Base-by-base conservation (phyloP, 331 rosid genomes). In the Malus hybrid region DNA sequence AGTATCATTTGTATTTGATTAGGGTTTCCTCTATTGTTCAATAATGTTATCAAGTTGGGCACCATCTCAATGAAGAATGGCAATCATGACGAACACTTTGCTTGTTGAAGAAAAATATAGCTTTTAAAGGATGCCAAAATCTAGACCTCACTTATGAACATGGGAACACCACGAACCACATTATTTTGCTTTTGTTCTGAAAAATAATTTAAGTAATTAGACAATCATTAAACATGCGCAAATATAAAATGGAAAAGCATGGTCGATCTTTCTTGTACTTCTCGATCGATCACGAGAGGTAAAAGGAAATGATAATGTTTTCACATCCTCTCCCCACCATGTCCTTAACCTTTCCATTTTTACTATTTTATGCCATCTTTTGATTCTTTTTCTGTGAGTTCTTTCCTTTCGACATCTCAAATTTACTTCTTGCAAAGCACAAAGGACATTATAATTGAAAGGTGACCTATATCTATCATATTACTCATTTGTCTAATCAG, bases 291-390 rank as follows among this genome's bases (percentile, higher is more conserved):
- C 46, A 39, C 56, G 56, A 50, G 16, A 36, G 26, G 15, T 30
- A 26, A 28, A 72, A 58, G 18, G 6, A 71, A 33, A 71, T 42
- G 65, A 71, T 71, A 20, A 71, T 71, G 76, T 72, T 72, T 12
- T 48, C 19, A 20, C 26, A 29, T 63, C 24, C 22, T 9, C 5
- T 32, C 14, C 44, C 57, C 26, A 32, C 66, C 14, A 20, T 57
- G 56, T 50, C 28, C 28, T 57, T 57, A 57, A 29, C 34, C 36
- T 71, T 26, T 60, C 68, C 57, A 7, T 72, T 22, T 56, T 14
- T 33, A 13, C 55, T 36, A 56, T 72, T 56, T 7, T 52, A 61
- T 46, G 42, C 10, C 10, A 16, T 56, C 69, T 26, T 61, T 73
- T 50, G 28, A 26, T 61, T 42, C 69, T 42, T 73, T 61, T 16